Conservation (phyloP, 306 rosid species). For the Neltuma alba region DNA sequence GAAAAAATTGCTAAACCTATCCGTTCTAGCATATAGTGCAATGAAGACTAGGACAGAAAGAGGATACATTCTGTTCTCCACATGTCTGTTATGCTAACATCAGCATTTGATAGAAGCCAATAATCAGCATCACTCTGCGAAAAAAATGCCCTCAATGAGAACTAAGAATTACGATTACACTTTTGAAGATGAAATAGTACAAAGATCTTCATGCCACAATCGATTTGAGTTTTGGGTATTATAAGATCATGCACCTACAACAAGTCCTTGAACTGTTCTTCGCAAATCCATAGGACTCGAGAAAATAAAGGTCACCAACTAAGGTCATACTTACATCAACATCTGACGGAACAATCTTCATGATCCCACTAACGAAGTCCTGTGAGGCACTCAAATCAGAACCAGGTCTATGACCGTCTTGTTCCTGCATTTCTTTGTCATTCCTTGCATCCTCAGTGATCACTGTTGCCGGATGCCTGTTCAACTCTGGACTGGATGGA, state of each 20-base stretch:
- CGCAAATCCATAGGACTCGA: no score
- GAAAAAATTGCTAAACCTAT: conserved; percentile 18
- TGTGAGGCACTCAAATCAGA: conserved; percentile 64
- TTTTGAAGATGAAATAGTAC: conserved; percentile 13
- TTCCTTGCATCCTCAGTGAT: conserved; percentile 52
- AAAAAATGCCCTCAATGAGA: conserved; percentile 30
- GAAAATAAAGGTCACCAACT: no score
- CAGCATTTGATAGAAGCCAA: conserved; percentile 93
- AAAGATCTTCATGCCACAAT: conserved; percentile 8
- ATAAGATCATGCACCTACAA: conserved; percentile 2
- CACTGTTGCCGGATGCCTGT: conserved; percentile 47
- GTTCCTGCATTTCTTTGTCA: conserved; percentile 54
- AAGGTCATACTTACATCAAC: conserved; percentile 71
- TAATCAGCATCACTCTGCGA: conserved; percentile 85
- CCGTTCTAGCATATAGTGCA: not conserved
- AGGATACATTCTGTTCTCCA: conserved; percentile 87
- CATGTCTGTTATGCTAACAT: conserved; percentile 87
- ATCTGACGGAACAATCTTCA: conserved; percentile 96
- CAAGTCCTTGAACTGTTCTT: no score
- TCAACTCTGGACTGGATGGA: conserved; percentile 65
- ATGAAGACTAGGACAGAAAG: not conserved
- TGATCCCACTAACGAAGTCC: conserved; percentile 82
- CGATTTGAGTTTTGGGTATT: conserved; percentile 8
- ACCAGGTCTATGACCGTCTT: conserved; percentile 51
- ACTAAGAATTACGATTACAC: not conserved